A percentile compares a stretch with the other conserved stretches of the same genome.
These are phyloP conservation scores for Populus deltoides DNA, from an alignment of 345 rosid species.

Conservation along the genomic window DNA sequence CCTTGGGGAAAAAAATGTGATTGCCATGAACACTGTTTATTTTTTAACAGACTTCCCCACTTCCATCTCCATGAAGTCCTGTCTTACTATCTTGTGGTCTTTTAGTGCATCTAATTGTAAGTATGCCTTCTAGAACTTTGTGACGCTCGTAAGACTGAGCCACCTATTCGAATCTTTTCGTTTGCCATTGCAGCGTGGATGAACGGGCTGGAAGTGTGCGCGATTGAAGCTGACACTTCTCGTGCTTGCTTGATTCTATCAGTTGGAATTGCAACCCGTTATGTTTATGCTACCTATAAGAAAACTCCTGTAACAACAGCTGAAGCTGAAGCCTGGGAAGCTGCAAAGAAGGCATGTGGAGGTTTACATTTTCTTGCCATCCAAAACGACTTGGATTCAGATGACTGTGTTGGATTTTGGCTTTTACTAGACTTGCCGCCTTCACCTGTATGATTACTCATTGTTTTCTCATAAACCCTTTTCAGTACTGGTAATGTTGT, in stretches of 20 bases:
- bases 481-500: neutral
- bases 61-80: neutral
- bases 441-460: slow-evolving; percentile 52
- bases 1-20: neutral
- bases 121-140: neutral
- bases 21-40: too few relatives aligned
- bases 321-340: slow-evolving; percentile 97
- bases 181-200: slow-evolving; percentile 62
- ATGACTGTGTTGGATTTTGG: slow-evolving; percentile 95
- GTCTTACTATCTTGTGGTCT: neutral
- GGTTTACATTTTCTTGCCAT: slow-evolving; percentile 92
- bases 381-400: slow-evolving; percentile 87
- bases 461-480: neutral
- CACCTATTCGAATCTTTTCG: neutral
- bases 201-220: slow-evolving; percentile 86
- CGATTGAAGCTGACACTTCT: slow-evolving; percentile 41
- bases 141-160: neutral
- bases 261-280: slow-evolving; percentile 77
- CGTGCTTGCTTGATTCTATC: slow-evolving; percentile 57
- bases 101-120: neutral
- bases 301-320: slow-evolving; percentile 63
- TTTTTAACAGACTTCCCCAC: too few relatives aligned
- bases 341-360: slow-evolving; percentile 77
- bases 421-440: slow-evolving; percentile 81
- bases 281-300: slow-evolving; percentile 66